Conservation (phyloP, 192 early-diverging fungal species). For the Pecoramyces ruminantium region DNA sequence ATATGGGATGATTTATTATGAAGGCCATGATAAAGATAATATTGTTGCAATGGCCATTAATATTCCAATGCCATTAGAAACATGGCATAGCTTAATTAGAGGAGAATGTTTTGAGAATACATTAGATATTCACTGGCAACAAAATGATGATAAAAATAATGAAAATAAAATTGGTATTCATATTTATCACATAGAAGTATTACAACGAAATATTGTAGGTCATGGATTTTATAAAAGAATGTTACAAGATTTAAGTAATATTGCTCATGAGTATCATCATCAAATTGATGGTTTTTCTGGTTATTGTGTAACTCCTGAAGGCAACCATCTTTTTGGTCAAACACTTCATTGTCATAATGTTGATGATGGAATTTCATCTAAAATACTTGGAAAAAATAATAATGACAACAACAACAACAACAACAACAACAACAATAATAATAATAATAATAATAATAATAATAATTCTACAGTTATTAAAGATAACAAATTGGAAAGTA, state of each 20-base stretch:
- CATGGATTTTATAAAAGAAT: background rate
- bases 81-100: background rate
- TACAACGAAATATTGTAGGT: background rate
- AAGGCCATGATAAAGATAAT: background rate
- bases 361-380: background rate
- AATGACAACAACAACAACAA: background rate
- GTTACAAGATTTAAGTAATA: background rate
- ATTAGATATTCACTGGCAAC: background rate
- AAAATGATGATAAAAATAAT: background rate
- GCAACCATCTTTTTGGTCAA: background rate
- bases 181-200: background rate
- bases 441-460: no score
- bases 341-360: background rate
- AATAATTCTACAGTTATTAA: no score
- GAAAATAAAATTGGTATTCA: background rate
- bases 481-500: no score
- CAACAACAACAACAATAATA: no score
- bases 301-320: background rate
- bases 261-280: background rate
- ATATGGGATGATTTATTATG: background rate
- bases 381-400: no score
- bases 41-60: background rate
- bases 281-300: background rate
- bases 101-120: background rate
- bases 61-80: background rate